Evolutionary conservation across 495 filamentous ascomycete species (phyloP), one percentile per base, ranked within the genome.

Genomic region (Hypoxylon fuscum): DNA sequence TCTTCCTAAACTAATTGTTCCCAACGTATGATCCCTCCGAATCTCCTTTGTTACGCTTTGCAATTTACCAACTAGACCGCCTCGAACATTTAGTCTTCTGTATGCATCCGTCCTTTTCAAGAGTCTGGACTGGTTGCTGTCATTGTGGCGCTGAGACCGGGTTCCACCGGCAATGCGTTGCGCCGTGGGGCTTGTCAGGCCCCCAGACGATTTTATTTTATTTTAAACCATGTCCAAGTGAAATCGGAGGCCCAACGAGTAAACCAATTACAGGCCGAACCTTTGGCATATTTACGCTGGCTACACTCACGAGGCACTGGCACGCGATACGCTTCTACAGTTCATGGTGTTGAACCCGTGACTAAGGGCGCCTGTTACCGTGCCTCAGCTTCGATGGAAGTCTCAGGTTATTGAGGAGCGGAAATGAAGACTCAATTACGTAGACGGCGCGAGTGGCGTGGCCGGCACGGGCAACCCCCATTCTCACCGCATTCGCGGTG

Each of bases 131-230:
- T 27, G n/a, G 10, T 17, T 21, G 41, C 9, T 17, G 21, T 29
- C 40, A 35, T n/a, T 12, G 34, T 58, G 53, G 47, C 42, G 21
- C 41, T 58, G 47, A 58, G 25, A 64, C 60, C 46, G 47, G 53
- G 53, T 64, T 64, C 47, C 34, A 48, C 47, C 52, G 34, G 40
- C 32, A 31, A 11, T 12, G 29, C 45, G 34, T 22, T n/a, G 40
- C 35, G 20, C 27, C 40, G 18, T 37, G n/a, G 17, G 51, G 32
- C 60, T 44, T 42, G 9, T 37, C 18, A 52, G 8, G 40, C 41
- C 27, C 35, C 18, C 41, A n/a, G n/a, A 14, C 5, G 37, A 10
- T 20, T 20, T 7, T 40, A 3, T 27, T 3, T 27, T n/a, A n/a
- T n/a, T n/a, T n/a, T n/a, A n/a, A 8, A 27, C 25, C 25, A 3